Percentiles rank a stretch among this genome's conserved stretches.
Conservation (phyloP, 2,329 filamentous ascomycete species). For the Cercospora janseana region DNA sequence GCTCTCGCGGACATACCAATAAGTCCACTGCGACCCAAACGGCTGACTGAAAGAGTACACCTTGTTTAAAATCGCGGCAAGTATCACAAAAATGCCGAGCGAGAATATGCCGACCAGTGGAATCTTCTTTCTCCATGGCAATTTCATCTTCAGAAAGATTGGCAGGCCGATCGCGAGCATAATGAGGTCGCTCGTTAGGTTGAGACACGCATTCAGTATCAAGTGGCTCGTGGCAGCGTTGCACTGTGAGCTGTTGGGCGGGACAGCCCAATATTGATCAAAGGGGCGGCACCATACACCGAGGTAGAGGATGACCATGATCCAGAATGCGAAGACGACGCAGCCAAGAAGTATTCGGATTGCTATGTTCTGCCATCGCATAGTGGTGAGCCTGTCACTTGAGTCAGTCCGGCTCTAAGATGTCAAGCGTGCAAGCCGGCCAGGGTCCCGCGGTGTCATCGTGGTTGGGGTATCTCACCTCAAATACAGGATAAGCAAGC, state of each 20-base stretch:
- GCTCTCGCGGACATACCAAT: conserved; percentile 61
- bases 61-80: conserved; percentile 60
- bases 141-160: conserved; percentile 45
- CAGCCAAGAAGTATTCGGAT: conserved; percentile 39
- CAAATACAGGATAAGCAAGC: conserved; percentile 41
- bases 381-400: conserved; percentile 36
- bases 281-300: conserved; percentile 44
- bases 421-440: background rate
- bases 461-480: conserved; percentile 1
- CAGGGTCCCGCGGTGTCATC: background rate
- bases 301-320: conserved; percentile 44
- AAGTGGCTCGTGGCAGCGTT: conserved; percentile 40
- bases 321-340: conserved; percentile 36
- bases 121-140: conserved; percentile 51
- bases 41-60: conserved; percentile 60
- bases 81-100: conserved; percentile 56
- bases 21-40: conserved; percentile 57
- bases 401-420: background rate
- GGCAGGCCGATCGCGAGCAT: conserved; percentile 48
- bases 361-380: conserved; percentile 38
- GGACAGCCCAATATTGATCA: conserved; percentile 39
- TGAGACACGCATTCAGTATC: conserved; percentile 42
- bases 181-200: conserved; percentile 48
- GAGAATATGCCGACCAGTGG: conserved; percentile 57
- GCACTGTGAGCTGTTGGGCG: conserved; percentile 41